phyloP scores from a whole-genome alignment of 2,329 filamentous ascomycete species.

The Ceratocystis diversiconidia region DNA sequence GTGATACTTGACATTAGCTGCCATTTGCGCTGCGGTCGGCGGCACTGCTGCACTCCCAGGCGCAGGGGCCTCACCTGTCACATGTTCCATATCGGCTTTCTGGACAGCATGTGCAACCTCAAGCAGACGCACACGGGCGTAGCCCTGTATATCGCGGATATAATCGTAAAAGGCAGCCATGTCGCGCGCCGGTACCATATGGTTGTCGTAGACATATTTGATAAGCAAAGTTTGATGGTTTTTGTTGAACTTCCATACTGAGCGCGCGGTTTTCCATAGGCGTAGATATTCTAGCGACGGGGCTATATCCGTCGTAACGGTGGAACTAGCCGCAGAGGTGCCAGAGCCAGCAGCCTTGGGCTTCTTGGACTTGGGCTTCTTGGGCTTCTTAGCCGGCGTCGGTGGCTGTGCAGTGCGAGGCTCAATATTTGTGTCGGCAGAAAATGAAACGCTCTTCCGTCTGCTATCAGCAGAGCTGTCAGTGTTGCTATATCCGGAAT shows the following conservation, averaged over 20 bases:
- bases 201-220: slow-evolving; percentile 63
- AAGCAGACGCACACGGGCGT: slow-evolving; percentile 52
- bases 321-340: slow-evolving; percentile 21
- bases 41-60: slow-evolving; percentile 1
- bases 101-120: slow-evolving; percentile 51
- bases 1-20: slow-evolving; percentile 34
- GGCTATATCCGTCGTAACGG: slow-evolving; percentile 34
- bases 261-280: slow-evolving; percentile 56
- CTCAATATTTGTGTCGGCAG: slow-evolving; percentile 28
- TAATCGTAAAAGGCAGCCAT: slow-evolving; percentile 61
- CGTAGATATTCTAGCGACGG: slow-evolving; percentile 63
- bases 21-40: slow-evolving; percentile 18
- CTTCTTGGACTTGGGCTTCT: slow-evolving; percentile 28
- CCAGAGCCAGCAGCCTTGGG: slow-evolving; percentile 27
- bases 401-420: slow-evolving; percentile 20
- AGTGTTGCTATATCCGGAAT: slow-evolving; percentile 17
- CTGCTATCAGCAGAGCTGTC: slow-evolving; percentile 22
- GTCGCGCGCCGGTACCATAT: slow-evolving; percentile 55
- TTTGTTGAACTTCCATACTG: slow-evolving; percentile 91
- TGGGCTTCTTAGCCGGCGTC: slow-evolving; percentile 23
- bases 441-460: slow-evolving; percentile 38
- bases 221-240: slow-evolving; percentile 74
- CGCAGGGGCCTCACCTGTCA: slow-evolving; percentile 30
- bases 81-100: slow-evolving; percentile 39
- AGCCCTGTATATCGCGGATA: slow-evolving; percentile 64